A percentile compares a stretch with the other conserved stretches of the same genome.
Conservation (phyloP, 75 land plant species). For the Pinus tabuliformis region DNA sequence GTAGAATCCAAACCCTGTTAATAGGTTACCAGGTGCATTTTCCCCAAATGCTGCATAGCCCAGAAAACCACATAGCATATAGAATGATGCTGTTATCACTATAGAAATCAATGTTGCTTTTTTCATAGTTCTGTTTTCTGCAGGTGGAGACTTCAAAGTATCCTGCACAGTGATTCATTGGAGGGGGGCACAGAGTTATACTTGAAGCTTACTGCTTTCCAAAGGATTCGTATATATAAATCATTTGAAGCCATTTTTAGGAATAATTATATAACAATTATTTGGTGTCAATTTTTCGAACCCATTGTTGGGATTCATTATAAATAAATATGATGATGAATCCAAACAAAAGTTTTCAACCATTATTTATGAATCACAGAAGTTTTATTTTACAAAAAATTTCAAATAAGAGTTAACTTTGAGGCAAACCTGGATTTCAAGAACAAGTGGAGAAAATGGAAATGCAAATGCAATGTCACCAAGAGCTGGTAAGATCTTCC, state of each 20-base stretch:
- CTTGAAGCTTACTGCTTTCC: background rate
- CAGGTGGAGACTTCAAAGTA: constrained; percentile 66
- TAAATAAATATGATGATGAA: too few species aligned
- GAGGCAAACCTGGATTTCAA: constrained; percentile 76
- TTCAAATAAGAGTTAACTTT: too few species aligned
- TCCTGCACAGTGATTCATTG: constrained; percentile 34
- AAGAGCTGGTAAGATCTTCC: constrained; percentile 64
- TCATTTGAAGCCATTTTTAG: too few species aligned
- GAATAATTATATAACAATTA: too few species aligned
- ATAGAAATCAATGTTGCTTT: constrained; percentile 49
- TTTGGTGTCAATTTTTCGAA: too few species aligned
- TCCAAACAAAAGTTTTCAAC: too few species aligned
- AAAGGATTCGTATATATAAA: background rate
- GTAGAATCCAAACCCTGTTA: constrained; percentile 73
- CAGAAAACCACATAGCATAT: constrained; percentile 62
- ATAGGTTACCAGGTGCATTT: constrained; percentile 62
- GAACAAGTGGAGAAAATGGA: constrained; percentile 64
- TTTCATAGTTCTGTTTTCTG: constrained; percentile 71
- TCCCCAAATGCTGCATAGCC: constrained; percentile 88
- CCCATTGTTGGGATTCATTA: too few species aligned
- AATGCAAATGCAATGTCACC: constrained; percentile 93
- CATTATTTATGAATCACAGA: too few species aligned
- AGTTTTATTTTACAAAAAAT: too few species aligned
- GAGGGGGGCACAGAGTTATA: background rate
- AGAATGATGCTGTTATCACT: constrained; percentile 53